Base-by-base conservation (phyloP, 2,329 filamentous ascomycete species). In the Aureobasidium sp. region DNA sequence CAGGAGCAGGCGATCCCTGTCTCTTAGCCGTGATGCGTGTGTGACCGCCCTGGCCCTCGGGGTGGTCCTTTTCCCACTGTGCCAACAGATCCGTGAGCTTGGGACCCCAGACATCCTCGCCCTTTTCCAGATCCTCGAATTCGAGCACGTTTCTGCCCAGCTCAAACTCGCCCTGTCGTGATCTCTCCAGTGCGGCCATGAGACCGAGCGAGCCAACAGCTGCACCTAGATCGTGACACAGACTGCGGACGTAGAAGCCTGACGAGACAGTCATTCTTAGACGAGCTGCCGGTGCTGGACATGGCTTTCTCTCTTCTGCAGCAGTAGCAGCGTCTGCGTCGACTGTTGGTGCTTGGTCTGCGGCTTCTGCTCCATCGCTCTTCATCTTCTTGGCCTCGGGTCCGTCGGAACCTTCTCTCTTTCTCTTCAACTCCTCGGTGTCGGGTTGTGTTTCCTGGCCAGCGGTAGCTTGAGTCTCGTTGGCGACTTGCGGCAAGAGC, bases 241-340 rank as follows among this genome's bases (percentile, higher is more conserved):
- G 84, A 61, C 89, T 95, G 64, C 94, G 88, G 15, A 99, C 92
- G 73, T 99, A 99, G 79, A 96, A 99, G 40, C 94, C 94, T 0
- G 91, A 95, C 1, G 91, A 91, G 55, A 96, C 93, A 0, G 89
- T 95, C 84, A 99, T 90, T 61, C 88, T 86, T 62, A 99, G 84
- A 69, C 84, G 87, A 51, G 84, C 89, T 0, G 93, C 94, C 1
- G 93, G 84, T 1, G 90, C 70, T n/a, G 67, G 67, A 59, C 71
- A 72, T 10, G 66, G 66, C 23, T 50, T 27, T 42, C 50, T 45
- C 46, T 33, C 31, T 58, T 47, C 31, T 15, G 43, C 21, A 40
- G 55, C 23, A 7, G n/a, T n/a, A n/a, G n/a, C n/a, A n/a, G n/a
- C n/a, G n/a, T 51, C 29, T 38, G 31, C 35, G n/a, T 43, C 38